Evolutionary conservation across 2,329 filamentous ascomycete genomes (phyloP), one percentile per base, ranked within the genome.

Genomic region (Thielaviopsis musarum): DNA sequence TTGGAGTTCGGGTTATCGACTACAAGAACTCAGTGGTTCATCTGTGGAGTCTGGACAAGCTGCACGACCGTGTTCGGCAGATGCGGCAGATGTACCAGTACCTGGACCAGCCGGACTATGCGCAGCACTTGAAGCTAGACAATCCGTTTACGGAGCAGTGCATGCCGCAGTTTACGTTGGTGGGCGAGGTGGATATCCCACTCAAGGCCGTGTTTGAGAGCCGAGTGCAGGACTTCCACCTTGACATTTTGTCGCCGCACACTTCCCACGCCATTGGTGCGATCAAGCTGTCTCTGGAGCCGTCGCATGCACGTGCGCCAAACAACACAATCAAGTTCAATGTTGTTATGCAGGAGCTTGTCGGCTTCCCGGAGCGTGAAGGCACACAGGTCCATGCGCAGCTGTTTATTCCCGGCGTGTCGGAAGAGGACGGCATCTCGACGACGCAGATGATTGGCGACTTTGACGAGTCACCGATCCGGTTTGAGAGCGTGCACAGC

Each of bases 11-110:
- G 28, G 88, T 97, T 22, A 83, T 96, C 63, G 91, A 98, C 72
- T 96, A 91, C 74, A 87, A 86, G 67, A 82, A 91, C 66, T 79
- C 78, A 54, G 87, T 95, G 19, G 84, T 95, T 34, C 89, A 93
- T 67, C 77, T 97, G 1, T 98, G 93, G 93, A 97, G 91, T 59
- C 70, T 98, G 58, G 85, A 94, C 67, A 98, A 97, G 70, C 79
- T 98, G 19, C 85, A 91, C 62, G 84, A 89, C 62, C 84, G 93
- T 28, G 84, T 97, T 12, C 82, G 88, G 58, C 81, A 88, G 64
- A 98, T 98, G 93, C 85, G 93, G 52, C 91, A 96, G 70, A 88
- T 97, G 81, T 87, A 95, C 68, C 91, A 97, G 70, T 97, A 96
- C 67, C 82, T 97, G 65, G 90, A 96, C 67, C 87, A 93, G 61